Percentiles rank a stretch among this genome's conserved stretches.
These are phyloP conservation scores for Mycosarcoma mackinlayi DNA, from an alignment of 1,284 basidiomycete species.

Conservation along the genomic window DNA sequence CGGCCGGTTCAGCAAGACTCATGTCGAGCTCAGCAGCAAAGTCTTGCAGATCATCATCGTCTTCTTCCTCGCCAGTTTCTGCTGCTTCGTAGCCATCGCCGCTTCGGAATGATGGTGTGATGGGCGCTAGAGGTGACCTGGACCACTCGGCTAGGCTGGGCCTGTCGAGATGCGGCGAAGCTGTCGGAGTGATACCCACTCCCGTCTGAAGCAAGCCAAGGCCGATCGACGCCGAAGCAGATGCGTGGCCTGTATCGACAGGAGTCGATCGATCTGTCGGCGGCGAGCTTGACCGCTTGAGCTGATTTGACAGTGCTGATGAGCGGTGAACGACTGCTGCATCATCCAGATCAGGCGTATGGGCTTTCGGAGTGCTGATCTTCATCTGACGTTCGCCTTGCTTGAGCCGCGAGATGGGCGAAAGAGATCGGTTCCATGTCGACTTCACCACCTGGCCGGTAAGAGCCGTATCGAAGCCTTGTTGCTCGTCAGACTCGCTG, in stretches of 20 bases:
- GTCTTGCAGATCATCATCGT: conserved; percentile 43
- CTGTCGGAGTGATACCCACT: conserved; percentile 32
- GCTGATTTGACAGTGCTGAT: neutral
- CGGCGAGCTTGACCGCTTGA: conserved; percentile 6
- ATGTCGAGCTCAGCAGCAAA: conserved; percentile 51
- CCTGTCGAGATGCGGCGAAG: conserved; percentile 30
- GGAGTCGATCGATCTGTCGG: conserved; percentile 1
- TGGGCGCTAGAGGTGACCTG: conserved; percentile 1
- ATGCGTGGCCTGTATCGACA: neutral
- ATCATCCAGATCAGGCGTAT: conserved; percentile 30
- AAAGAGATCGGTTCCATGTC: conserved; percentile 11
- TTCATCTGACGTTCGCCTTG: conserved; percentile 13
- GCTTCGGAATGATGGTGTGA: neutral
- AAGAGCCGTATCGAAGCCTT: neutral
- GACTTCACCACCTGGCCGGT: neutral
- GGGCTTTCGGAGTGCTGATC: conserved; percentile 35
- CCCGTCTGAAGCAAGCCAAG: conserved; percentile 38
- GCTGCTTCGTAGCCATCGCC: neutral
- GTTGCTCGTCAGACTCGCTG: conserved; percentile 2
- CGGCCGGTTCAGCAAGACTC: conserved; percentile 36
- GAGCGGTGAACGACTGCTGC: neutral
- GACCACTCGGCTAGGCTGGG: conserved; percentile 10
- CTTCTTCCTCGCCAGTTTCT: conserved; percentile 18
- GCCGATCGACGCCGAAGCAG: conserved; percentile 26
- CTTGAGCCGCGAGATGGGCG: conserved; percentile 30